Evolutionary conservation across 805 yeast genomes (phyloP), one percentile per base, ranked within the genome.

Genomic region (Candida tibetensis): DNA sequence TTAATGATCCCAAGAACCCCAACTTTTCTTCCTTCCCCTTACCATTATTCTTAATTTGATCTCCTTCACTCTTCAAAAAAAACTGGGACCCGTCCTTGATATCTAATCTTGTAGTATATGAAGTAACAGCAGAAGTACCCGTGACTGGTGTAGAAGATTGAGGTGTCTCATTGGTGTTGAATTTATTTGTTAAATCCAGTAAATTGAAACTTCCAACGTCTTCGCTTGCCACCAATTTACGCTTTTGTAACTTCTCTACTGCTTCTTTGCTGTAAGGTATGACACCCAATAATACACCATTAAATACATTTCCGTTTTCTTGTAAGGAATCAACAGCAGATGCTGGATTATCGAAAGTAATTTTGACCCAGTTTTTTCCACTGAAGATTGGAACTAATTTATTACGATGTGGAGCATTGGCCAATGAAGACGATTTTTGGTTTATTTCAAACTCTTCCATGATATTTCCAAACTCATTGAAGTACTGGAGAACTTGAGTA

Each of bases 321-420:
- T 85, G 81, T 30, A 90, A 64, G 0, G 99, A 96, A 39, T 95
- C 79, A 13, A 78, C 59, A 2, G 95, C 96, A 7, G 90, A 74
- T 1, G 82, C 67, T 5, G 84, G 76, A 41, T 81, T 82, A 40
- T 80, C 83, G 58, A 79, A 93, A 3, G 97, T 90, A 37, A 91
- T 57, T 55, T 89, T 85, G n/a, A 90, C 80, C 98, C 98, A 91
- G 28, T 86, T 81, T 32, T 79, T 76, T 1, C 98, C 98, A 9
- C 90, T 75, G 60, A 79, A 85, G 6, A 91, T 82, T 3, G 96
- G 95, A 40, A 53, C 66, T 58, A 47, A 44, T 22, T 48, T 52
- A n/a, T 44, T 47, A 3, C 15, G 25, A 3, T 32, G 40, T 12
- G 29, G 37, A 10, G 16, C 25, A 16, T 19, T 36, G 32, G 34